Evolutionary conservation across 2,329 filamentous ascomycete species (phyloP).

Genomic region (Colletotrichum somersetense): DNA sequence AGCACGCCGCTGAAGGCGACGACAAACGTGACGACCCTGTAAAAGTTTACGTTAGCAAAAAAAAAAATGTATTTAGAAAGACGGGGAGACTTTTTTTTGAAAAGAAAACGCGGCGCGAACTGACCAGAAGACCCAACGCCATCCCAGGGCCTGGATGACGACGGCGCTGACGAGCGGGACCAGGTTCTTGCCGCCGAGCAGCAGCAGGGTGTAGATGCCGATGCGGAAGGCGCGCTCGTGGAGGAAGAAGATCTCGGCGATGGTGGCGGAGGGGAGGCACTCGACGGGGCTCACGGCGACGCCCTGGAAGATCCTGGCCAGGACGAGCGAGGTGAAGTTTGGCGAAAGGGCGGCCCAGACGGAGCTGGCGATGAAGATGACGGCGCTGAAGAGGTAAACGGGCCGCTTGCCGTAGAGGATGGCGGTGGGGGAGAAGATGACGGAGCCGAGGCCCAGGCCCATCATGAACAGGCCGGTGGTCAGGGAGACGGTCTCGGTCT

Average conservation of each 20-base stretch:
- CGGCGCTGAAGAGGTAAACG: conserved; percentile 83
- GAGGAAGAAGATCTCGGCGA: conserved; percentile 96
- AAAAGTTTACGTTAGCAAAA: conserved; percentile 30
- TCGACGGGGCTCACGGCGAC: conserved; percentile 91
- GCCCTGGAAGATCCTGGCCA: conserved; percentile 89
- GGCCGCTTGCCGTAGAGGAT: conserved; percentile 92
- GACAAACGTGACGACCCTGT: conserved; percentile 84
- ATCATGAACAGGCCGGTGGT: conserved; percentile 96
- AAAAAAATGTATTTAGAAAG: no score
- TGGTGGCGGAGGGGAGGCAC: conserved; percentile 91
- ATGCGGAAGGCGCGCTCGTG: conserved; percentile 94
- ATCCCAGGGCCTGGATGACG: conserved; percentile 81
- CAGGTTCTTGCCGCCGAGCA: conserved; percentile 92
- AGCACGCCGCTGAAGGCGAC: conserved; percentile 77
- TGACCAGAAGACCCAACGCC: conserved; percentile 93
- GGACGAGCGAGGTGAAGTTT: conserved; percentile 81
- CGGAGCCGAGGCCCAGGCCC: conserved; percentile 86
- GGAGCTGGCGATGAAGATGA: conserved; percentile 81
- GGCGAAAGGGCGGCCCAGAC: conserved; percentile 91
- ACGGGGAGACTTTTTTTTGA: no score
- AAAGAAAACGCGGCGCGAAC: conserved; percentile 43
- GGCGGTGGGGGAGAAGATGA: conserved; percentile 89
- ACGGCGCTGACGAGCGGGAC: conserved; percentile 88
- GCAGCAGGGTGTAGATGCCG: conserved; percentile 90
- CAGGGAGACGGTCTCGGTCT: conserved; percentile 79